Conservation (phyloP, 1,284 basidiomycete species). For the Phlebopus sp. region DNA sequence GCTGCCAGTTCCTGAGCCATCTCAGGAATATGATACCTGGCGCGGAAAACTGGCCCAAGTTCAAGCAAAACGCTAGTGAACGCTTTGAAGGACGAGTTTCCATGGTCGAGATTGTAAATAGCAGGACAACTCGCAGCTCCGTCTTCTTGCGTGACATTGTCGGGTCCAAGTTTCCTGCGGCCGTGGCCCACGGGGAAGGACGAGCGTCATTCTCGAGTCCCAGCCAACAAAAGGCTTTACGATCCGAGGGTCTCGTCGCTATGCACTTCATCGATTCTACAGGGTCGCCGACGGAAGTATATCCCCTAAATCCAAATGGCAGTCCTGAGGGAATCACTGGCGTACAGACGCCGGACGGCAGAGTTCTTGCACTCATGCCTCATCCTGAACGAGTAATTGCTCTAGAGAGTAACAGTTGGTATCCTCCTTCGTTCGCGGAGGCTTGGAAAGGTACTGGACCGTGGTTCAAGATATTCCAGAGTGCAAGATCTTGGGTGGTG, state of each 20-base stretch:
- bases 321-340: slow-evolving; percentile 86
- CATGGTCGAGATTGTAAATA: slow-evolving; percentile 75
- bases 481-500: slow-evolving; percentile 53
- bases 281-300: slow-evolving; percentile 66
- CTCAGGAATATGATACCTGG: slow-evolving; percentile 88
- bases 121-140: slow-evolving; percentile 52
- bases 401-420: slow-evolving; percentile 86
- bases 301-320: slow-evolving; percentile 97
- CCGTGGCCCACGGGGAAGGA: slow-evolving; percentile 96
- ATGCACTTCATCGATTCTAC: slow-evolving; percentile 76
- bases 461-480: slow-evolving; percentile 96
- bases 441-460: slow-evolving; percentile 76
- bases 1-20: slow-evolving; percentile 94
- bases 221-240: slow-evolving; percentile 43
- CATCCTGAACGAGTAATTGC: slow-evolving; percentile 84
- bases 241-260: slow-evolving; percentile 55
- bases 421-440: slow-evolving; percentile 54
- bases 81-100: slow-evolving; percentile 89
- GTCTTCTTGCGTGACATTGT: slow-evolving; percentile 90
- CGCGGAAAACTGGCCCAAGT: slow-evolving; percentile 82
- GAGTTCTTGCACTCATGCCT: slow-evolving; percentile 94
- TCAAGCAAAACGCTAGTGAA: slow-evolving; percentile 87
- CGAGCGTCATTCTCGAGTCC: slow-evolving; percentile 66
- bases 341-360: slow-evolving; percentile 81
- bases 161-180: slow-evolving; percentile 85